Evolutionary conservation across 352 stramenopile species (phyloP), one percentile per base, ranked within the genome.

Genomic region (Phytophthora podocarpi): DNA sequence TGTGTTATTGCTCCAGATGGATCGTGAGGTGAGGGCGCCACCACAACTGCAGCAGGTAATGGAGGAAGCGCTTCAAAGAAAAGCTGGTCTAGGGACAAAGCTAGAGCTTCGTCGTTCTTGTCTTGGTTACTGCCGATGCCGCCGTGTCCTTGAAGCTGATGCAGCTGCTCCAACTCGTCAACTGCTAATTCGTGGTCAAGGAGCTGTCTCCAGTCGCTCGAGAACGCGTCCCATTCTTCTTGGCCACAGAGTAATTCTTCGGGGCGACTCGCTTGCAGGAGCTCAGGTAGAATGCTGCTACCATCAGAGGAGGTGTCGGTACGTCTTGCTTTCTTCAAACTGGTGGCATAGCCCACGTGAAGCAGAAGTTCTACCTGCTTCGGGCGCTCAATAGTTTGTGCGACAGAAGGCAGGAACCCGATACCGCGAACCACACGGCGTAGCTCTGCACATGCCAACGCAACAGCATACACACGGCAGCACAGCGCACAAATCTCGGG

Each of bases 401-500:
- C 71, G 9, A 75, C 65, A n/a, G 68, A 74, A 32, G 82, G 70
- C 1, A 91, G 61, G 40, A 83, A 89, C 0, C 82, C 85, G 36
- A 94, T 78, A 31, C 85, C 85, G 15, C 69, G 71, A 23, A 93
- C 50, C 12, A 91, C 50, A 5, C 74, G 70, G 11, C 69, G 70
- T n/a, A 88, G 54, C 32, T 87, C 80, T 8, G 72, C 83, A 11
- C 74, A 84, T 16, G 82, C 59, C 48, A 95, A 49, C 13, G 80
- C 77, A 26, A 93, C 67, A 5, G 82, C 82, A 59, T 91, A 93
- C 24, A 95, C 50, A 4, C 85, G 78, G 32, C 83, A 95, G 45
- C 85, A 93, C 4, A 95, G 68, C 28, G 83, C 83, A 18, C 82
- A 91, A 13, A 95, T 85, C 57, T 95, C 82, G 1, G 82, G 82